Percentiles rank a stretch among this genome's conserved stretches.
Conservation (phyloP, 805 yeast species). For the Schwanniomyces yamadae region DNA sequence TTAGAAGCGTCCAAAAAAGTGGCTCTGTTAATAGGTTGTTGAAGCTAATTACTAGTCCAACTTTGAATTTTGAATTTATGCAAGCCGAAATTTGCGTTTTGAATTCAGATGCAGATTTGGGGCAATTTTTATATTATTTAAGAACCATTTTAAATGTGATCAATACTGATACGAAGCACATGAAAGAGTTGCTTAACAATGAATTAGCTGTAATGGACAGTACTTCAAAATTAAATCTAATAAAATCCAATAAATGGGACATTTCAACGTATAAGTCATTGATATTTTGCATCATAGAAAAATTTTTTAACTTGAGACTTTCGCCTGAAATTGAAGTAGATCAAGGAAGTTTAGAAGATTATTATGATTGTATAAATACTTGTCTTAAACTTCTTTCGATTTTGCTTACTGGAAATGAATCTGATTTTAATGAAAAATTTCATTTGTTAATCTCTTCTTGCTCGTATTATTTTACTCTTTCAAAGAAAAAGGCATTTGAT, state of each 20-base stretch:
- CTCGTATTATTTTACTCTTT: conserved; percentile 18
- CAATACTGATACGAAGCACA: conserved; percentile 38
- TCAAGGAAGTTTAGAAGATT: conserved; percentile 12
- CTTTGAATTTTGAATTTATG: conserved; percentile 44
- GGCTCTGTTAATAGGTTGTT: conserved; percentile 65
- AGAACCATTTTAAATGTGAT: conserved; percentile 53
- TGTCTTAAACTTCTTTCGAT: conserved; percentile 43
- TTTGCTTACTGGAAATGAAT: conserved; percentile 58
- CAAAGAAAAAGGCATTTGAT: conserved; percentile 10
- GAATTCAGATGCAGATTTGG: conserved; percentile 56
- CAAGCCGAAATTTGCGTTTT: conserved; percentile 22
- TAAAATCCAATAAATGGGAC: conserved; percentile 45
- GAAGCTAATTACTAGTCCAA: conserved; percentile 54
- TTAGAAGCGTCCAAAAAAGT: conserved; percentile 40
- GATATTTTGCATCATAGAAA: conserved; percentile 44
- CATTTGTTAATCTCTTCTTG: conserved; percentile 38
- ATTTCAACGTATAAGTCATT: conserved; percentile 63
- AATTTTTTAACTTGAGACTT: conserved; percentile 40
- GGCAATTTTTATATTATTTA: conserved; percentile 61
- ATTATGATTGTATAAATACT: conserved; percentile 31
- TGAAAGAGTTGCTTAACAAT: conserved; percentile 50
- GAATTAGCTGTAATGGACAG: conserved; percentile 61
- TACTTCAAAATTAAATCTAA: conserved; percentile 39
- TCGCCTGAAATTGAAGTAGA: conserved; percentile 19
- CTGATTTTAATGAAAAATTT: conserved; percentile 47